phyloP scores from a whole-genome alignment of 2,329 filamentous ascomycete genomes.

The Colletotrichum navitas region DNA sequence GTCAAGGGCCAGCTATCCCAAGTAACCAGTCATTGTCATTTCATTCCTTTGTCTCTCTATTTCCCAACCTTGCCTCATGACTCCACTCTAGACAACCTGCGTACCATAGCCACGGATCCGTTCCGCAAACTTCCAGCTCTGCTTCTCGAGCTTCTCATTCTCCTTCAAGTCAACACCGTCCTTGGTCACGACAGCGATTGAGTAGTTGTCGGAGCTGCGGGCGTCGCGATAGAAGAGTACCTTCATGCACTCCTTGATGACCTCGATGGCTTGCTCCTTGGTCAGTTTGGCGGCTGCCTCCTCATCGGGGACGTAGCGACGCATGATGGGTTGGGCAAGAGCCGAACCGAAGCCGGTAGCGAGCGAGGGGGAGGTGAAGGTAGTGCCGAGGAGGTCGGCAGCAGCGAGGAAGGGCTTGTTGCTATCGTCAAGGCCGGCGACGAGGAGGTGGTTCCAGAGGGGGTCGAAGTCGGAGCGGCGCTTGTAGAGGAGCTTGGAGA shows the following conservation, averaged over 20 bases:
- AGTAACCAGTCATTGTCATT: slow-evolving; percentile 30
- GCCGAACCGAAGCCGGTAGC: slow-evolving; percentile 95
- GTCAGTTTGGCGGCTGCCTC: slow-evolving; percentile 77
- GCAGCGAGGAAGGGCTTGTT: slow-evolving; percentile 89
- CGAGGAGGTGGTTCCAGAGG: slow-evolving; percentile 94
- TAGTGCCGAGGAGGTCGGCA: slow-evolving; percentile 92
- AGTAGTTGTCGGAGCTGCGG: slow-evolving; percentile 90
- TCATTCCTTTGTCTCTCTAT: slow-evolving; percentile 21
- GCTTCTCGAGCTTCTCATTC: slow-evolving; percentile 88
- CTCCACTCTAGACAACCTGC: slow-evolving; percentile 69
- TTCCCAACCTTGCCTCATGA: not conserved
- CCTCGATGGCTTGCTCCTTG: slow-evolving; percentile 82
- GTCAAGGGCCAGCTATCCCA: slow-evolving; percentile 6
- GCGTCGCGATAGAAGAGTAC: slow-evolving; percentile 98
- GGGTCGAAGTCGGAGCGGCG: slow-evolving; percentile 96
- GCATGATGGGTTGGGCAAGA: slow-evolving; percentile 92
- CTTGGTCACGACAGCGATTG: slow-evolving; percentile 89
- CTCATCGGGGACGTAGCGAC: slow-evolving; percentile 87
- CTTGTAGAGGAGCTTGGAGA: slow-evolving; percentile 95
- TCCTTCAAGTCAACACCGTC: slow-evolving; percentile 89
- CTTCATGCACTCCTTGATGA: slow-evolving; percentile 96
- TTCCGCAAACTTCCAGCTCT: slow-evolving; percentile 99
- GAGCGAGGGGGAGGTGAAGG: slow-evolving; percentile 87
- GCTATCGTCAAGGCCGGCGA: slow-evolving; percentile 86
- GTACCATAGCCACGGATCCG: slow-evolving; percentile 95